Percentiles rank a stretch among this genome's conserved stretches.
Evolutionary conservation across 2,329 filamentous ascomycete species (phyloP).

Genomic region (Ophiocordyceps unilateralis): DNA sequence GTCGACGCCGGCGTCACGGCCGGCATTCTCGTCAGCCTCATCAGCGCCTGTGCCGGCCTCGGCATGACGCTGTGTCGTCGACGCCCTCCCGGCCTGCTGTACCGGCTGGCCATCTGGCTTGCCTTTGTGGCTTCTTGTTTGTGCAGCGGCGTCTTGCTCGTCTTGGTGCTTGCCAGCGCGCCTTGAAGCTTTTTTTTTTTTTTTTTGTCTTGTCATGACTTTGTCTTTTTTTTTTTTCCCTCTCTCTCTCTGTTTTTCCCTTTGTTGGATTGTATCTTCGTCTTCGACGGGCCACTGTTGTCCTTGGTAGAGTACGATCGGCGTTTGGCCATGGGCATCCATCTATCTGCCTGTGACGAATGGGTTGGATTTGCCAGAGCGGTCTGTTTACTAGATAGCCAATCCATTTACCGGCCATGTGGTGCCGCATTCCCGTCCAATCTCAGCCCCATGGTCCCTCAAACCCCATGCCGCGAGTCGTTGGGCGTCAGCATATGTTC

Average conservation of each 20-base stretch:
- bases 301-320: too few species aligned
- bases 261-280: too few species aligned
- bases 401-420: too few species aligned
- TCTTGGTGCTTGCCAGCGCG: constrained; percentile 22
- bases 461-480: too few species aligned
- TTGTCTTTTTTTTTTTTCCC: background rate
- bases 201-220: background rate
- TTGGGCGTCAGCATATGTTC: too few species aligned
- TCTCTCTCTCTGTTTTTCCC: background rate
- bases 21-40: constrained; percentile 48
- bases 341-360: too few species aligned
- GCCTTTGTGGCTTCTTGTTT: constrained; percentile 20
- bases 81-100: constrained; percentile 21
- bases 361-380: too few species aligned
- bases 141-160: constrained; percentile 25
- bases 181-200: constrained; percentile 9
- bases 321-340: too few species aligned
- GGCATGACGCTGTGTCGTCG: constrained; percentile 38
- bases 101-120: constrained; percentile 22
- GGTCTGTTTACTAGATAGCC: too few species aligned
- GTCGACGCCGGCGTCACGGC: constrained; percentile 58
- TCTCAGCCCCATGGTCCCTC: too few species aligned
- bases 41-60: constrained; percentile 44
- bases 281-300: too few species aligned
- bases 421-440: too few species aligned